These are phyloP conservation scores for Aspergillus sp. DNA, from an alignment of 2,329 filamentous ascomycete genomes.

Conservation along the genomic window DNA sequence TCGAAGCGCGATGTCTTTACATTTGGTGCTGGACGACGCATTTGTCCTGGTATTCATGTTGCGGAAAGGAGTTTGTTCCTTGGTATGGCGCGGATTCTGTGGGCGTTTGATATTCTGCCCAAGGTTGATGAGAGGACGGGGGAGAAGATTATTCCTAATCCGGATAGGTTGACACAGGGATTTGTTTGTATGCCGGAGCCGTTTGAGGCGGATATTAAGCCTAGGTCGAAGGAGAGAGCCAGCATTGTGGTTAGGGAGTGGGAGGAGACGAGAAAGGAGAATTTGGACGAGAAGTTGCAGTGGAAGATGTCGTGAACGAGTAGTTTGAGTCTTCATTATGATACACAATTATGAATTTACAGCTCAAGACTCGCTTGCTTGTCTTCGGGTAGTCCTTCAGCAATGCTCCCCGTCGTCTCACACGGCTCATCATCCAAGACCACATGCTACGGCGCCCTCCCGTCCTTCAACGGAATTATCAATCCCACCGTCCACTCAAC, in stretches of 20 bases:
- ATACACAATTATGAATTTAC: too few relatives aligned
- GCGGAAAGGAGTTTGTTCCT: conserved; percentile 46
- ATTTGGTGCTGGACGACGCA: conserved; percentile 51
- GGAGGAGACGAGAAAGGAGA: conserved; percentile 5
- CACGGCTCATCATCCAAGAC: neutral
- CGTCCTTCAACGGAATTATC: neutral
- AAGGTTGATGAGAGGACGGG: neutral
- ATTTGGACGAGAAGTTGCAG: conserved; percentile 8
- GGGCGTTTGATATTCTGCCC: conserved; percentile 37
- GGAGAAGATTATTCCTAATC: conserved; percentile 29
- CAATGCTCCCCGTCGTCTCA: neutral
- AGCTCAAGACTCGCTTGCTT: too few relatives aligned
- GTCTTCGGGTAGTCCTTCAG: too few relatives aligned
- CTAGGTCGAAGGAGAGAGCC: conserved; percentile 25
- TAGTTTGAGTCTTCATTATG: too few relatives aligned
- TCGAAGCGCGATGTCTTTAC: conserved; percentile 47
- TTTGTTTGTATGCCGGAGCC: conserved; percentile 41
- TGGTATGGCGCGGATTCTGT: conserved; percentile 43
- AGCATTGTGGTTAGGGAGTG: conserved; percentile 13
- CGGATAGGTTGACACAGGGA: conserved; percentile 36
- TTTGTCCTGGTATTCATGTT: conserved; percentile 54
- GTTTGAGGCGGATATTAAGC: conserved; percentile 31
- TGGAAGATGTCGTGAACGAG: neutral
- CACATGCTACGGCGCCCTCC: neutral
- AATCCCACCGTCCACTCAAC: neutral